A percentile compares a stretch with the other conserved stretches of the same genome.
phyloP scores from a whole-genome alignment of 352 stramenopile genomes.

The Globisporangium okanoganense region DNA sequence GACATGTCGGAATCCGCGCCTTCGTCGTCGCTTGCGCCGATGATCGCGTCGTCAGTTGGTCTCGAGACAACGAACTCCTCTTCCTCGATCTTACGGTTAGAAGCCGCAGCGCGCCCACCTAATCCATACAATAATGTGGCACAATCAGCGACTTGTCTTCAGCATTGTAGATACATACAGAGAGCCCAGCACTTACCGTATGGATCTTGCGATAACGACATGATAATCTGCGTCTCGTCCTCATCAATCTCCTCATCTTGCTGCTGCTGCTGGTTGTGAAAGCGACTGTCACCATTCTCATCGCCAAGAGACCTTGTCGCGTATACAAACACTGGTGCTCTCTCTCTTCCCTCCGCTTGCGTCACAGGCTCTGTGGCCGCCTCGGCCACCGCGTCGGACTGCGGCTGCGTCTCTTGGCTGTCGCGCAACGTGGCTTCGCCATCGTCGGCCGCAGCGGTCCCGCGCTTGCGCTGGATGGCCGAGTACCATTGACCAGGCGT shows the following conservation, averaged over 20 bases:
- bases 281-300: constrained; percentile 8
- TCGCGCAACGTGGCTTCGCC: constrained; percentile 47
- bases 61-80: constrained; percentile 31
- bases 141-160: background rate
- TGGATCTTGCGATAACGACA: constrained; percentile 64
- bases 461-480: constrained; percentile 31
- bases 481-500: constrained; percentile 37
- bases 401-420: constrained; percentile 28
- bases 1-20: constrained; percentile 60
- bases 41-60: background rate
- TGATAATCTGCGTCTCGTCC: constrained; percentile 81
- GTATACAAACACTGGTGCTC: constrained; percentile 41
- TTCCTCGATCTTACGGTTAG: constrained; percentile 38
- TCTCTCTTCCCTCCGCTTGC: constrained; percentile 8
- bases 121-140: background rate
- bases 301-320: constrained; percentile 21
- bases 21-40: constrained; percentile 16
- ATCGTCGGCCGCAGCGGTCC: constrained; percentile 22
- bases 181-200: constrained; percentile 21
- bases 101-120: constrained; percentile 5
- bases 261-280: constrained; percentile 13
- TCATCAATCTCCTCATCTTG: constrained; percentile 50
- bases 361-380: constrained; percentile 21
- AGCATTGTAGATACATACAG: background rate
- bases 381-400: constrained; percentile 21